phyloP scores from a whole-genome alignment of 2,329 filamentous ascomycete species.

The Alternaria dauci region DNA sequence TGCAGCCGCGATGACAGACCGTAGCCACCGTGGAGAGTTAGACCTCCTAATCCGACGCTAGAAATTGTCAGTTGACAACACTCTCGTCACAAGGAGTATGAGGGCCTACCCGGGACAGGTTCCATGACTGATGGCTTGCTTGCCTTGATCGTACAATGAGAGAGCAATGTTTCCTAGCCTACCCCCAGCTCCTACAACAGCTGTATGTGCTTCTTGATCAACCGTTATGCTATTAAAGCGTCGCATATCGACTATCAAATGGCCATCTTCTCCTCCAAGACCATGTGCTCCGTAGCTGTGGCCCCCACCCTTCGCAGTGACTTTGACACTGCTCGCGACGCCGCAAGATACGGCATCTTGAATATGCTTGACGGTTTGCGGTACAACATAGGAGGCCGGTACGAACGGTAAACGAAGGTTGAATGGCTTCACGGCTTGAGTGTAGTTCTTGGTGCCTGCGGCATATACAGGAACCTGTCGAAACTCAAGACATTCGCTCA shows the following conservation, averaged over 20 bases:
- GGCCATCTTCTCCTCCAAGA: constrained; percentile 57
- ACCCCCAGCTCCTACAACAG: constrained; percentile 57
- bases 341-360: constrained; percentile 66
- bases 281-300: constrained; percentile 66
- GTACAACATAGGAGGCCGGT: constrained; percentile 65
- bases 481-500: constrained; percentile 32
- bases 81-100: not conserved
- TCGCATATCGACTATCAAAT: constrained; percentile 58
- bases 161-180: constrained; percentile 51
- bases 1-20: constrained; percentile 35
- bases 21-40: constrained; percentile 40
- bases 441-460: constrained; percentile 37
- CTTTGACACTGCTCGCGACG: constrained; percentile 55
- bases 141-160: constrained; percentile 40
- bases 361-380: constrained; percentile 60
- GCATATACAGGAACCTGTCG: constrained; percentile 27
- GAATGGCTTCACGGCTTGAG: constrained; percentile 40
- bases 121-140: constrained; percentile 57
- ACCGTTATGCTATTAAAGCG: constrained; percentile 55
- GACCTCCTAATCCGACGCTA: constrained; percentile 42
- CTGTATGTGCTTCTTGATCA: constrained; percentile 51
- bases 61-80: not conserved
- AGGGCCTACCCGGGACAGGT: constrained; percentile 59
- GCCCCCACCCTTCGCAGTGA: constrained; percentile 68
- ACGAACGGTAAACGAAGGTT: constrained; percentile 43